Evolutionary conservation across 176 grass and related monocot species (phyloP).

Genomic region (Zoysia japonica): DNA sequence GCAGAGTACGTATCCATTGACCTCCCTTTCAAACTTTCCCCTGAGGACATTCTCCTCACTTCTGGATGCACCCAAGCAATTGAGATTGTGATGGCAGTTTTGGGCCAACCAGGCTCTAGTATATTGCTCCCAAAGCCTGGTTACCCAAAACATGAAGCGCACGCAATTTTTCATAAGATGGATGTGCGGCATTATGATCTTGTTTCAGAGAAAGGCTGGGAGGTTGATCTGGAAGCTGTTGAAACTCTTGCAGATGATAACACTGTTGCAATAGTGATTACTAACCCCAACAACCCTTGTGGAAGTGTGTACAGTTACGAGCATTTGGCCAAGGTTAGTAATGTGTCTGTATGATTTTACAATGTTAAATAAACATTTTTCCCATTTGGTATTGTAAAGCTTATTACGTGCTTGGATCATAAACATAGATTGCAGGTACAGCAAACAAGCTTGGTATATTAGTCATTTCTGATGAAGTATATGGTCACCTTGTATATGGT

Average conservation of each 20-base stretch:
- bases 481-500: conserved; percentile 62
- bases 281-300: conserved; percentile 77
- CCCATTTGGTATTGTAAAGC: not conserved
- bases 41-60: conserved; percentile 69
- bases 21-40: conserved; percentile 58
- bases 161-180: conserved; percentile 39
- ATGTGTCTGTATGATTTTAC: not conserved
- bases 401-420: not conserved
- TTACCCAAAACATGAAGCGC: conserved; percentile 57
- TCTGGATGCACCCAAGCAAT: conserved; percentile 63
- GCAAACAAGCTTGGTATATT: conserved; percentile 64
- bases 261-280: conserved; percentile 62
- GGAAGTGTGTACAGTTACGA: conserved; percentile 61
- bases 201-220: conserved; percentile 54
- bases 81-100: conserved; percentile 53
- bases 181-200: conserved; percentile 59
- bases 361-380: not conserved
- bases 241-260: conserved; percentile 66
- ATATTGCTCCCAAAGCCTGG: conserved; percentile 70
- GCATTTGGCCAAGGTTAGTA: conserved; percentile 57
- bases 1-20: conserved; percentile 60
- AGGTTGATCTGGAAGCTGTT: conserved; percentile 62
- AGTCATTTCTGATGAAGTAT: conserved; percentile 80
- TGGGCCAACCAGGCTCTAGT: conserved; percentile 52
- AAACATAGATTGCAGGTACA: conserved; percentile 55